Evolutionary conservation across 148 eudicot genomes (phyloP).

Genomic region (Mesembryanthemum crystallinum): DNA sequence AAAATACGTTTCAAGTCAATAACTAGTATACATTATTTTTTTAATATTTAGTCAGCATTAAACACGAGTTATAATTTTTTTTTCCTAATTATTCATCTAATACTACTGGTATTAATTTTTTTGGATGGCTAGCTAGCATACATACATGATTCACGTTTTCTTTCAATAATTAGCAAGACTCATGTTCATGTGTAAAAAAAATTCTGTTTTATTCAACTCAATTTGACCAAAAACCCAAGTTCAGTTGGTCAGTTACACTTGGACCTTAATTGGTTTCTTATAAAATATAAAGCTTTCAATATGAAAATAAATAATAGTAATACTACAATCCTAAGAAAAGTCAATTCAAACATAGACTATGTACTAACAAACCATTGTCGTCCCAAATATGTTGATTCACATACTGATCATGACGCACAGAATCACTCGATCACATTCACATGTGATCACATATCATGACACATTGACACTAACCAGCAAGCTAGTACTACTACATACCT

Average conservation of each 20-base stretch:
- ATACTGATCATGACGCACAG: slow-evolving; percentile 3
- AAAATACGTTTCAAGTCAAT: no score
- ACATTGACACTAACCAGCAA: background rate
- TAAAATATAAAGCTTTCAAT: background rate
- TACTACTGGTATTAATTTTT: no score
- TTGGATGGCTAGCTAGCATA: no score
- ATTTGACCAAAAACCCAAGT: background rate
- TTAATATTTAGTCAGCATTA: no score
- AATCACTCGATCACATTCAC: slow-evolving; percentile 21
- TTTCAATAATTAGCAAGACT: background rate
- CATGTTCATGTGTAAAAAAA: background rate
- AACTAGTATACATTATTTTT: no score
- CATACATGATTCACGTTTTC: background rate
- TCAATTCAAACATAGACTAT: slow-evolving; percentile 5
- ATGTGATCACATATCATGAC: slow-evolving; percentile 16
- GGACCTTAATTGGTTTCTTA: background rate
- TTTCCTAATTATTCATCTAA: no score
- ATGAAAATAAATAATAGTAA: background rate
- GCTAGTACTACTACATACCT: no score
- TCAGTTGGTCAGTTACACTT: background rate
- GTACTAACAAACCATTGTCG: background rate
- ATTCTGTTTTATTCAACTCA: background rate
- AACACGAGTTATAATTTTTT: no score
- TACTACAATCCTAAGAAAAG: background rate
- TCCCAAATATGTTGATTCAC: background rate